These are phyloP conservation scores for Solanum paucissectum DNA, from an alignment of 257 asterid genomes.

Conservation along the genomic window DNA sequence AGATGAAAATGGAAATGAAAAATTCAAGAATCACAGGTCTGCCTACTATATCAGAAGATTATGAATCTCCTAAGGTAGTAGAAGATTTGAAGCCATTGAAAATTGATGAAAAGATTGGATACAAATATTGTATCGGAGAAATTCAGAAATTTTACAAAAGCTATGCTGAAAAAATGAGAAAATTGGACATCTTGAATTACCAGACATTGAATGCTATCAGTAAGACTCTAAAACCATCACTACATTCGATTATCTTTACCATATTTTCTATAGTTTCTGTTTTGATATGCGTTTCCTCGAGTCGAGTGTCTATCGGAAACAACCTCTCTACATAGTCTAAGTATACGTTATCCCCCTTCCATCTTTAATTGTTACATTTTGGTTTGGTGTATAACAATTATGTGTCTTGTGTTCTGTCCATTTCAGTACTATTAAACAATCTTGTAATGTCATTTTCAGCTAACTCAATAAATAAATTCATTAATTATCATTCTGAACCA, in stretches of 20 bases:
- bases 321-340: neutral
- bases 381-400: neutral
- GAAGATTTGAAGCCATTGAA: constrained; percentile 63
- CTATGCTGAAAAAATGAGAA: constrained; percentile 61
- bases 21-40: constrained; percentile 47
- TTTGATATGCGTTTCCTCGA: neutral
- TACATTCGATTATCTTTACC: neutral
- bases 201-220: constrained; percentile 85
- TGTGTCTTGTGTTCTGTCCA: neutral
- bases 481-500: neutral
- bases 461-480: neutral
- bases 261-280: neutral
- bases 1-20: constrained; percentile 75
- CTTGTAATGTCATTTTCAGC: neutral
- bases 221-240: constrained; percentile 25
- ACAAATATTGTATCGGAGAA: constrained; percentile 53
- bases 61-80: constrained; percentile 39
- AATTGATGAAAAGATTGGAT: constrained; percentile 49
- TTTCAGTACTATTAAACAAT: neutral
- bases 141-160: constrained; percentile 68
- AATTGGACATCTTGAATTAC: constrained; percentile 79
- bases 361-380: neutral
- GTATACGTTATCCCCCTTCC: neutral
- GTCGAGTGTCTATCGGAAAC: neutral
- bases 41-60: constrained; percentile 83